Evolutionary conservation across 139 green algal genomes (phyloP), one percentile per base, ranked within the genome.

Genomic region (Raphidocelis subcapitata): DNA sequence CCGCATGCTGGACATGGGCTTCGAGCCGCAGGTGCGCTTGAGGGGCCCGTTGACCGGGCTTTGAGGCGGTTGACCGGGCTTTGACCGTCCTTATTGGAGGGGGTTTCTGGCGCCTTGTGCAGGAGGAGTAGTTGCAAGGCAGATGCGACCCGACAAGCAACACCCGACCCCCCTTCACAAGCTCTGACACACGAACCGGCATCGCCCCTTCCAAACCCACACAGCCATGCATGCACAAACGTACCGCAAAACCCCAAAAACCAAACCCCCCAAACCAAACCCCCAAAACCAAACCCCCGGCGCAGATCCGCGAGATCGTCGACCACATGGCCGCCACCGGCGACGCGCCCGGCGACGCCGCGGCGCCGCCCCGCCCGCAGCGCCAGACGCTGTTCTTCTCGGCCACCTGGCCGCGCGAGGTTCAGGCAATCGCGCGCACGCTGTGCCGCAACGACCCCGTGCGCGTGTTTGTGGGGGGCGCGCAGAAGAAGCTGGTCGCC

Each of bases 1-100:
- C 81, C 77, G 92, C 70, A 97, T 97, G 92, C 81, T 97, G 65
- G 92, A 96, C 84, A 96, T 97, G 91, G 92, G 92, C 51, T 97
- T 97, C 72, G 92, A 97, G 76, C 88, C 89, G 18, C 63, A 83
- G 65, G 69, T 83, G 26, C 63, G 46, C 4, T n/a, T n/a, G n/a
- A n/a, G n/a, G n/a, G n/a, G n/a, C n/a, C n/a, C n/a, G n/a, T n/a
- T n/a, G n/a, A n/a, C n/a, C 18, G 49, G 49, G 49, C 18, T 18
- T n/a, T 18, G 49, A 21, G 49, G 21, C 21, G 49, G 49, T 18
- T 18, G 18, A 21, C 18, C 18, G 49, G 3, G 77, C 92, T 32
- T 84, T 69, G 24, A 91, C 82, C 72, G 68, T 94, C 33, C 86
- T 95, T 24, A 81, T 96, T 29, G 91, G 95, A 61, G 91, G 95